Conservation (phyloP, 495 filamentous ascomycete species). For the Lophium mytilinum region DNA sequence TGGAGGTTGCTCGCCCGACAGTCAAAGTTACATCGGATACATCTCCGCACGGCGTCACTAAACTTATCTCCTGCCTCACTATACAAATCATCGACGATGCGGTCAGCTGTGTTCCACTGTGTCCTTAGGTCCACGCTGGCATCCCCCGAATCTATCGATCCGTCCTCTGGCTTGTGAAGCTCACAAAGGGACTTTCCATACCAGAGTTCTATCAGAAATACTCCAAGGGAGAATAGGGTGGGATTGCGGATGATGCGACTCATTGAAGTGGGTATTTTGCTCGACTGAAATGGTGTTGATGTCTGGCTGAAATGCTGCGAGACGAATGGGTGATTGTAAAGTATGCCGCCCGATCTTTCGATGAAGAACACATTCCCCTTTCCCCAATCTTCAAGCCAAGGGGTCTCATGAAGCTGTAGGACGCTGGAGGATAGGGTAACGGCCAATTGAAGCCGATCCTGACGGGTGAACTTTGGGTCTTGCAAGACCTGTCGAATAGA, state of each 20-base stretch:
- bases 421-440: conserved; percentile 18
- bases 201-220: conserved; percentile 33
- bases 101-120: conserved; percentile 14
- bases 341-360: conserved; percentile 1
- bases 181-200: conserved; percentile 14
- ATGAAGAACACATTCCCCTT: conserved; percentile 15
- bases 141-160: background rate
- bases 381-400: conserved; percentile 15
- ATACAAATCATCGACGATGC: conserved; percentile 21
- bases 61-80: conserved; percentile 27
- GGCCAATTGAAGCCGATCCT: conserved; percentile 20
- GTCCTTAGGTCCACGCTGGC: conserved; percentile 1
- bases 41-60: conserved; percentile 31
- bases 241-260: conserved; percentile 17
- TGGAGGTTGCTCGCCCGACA: conserved; percentile 17
- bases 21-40: conserved; percentile 28
- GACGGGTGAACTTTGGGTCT: conserved; percentile 5
- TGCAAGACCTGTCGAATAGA: conserved; percentile 2
- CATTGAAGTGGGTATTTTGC: background rate
- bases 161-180: conserved; percentile 10
- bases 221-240: conserved; percentile 28
- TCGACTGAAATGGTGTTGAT: background rate
- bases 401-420: conserved; percentile 18
- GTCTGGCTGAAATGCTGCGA: conserved; percentile 1
- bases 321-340: conserved; percentile 25